These are phyloP conservation scores for Aspergillus sojae DNA, from an alignment of 2,329 filamentous ascomycete genomes.

Conservation along the genomic window DNA sequence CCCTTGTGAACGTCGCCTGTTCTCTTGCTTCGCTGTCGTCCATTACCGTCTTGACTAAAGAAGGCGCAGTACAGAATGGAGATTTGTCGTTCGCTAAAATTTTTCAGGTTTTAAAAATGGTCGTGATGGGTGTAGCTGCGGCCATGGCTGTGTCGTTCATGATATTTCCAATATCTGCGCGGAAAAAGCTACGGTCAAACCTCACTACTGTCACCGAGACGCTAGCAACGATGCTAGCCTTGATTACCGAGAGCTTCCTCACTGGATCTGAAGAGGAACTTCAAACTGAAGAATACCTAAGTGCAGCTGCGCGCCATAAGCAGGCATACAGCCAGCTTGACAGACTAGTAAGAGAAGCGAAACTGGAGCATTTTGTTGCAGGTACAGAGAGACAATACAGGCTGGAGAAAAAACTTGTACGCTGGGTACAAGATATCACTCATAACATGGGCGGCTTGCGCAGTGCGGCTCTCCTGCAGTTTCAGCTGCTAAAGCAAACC, in stretches of 20 bases:
- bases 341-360: conserved; percentile 80
- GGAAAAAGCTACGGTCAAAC: conserved; percentile 71
- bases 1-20: conserved; percentile 80
- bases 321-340: conserved; percentile 70
- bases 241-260: conserved; percentile 81
- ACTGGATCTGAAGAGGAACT: conserved; percentile 80
- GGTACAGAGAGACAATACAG: conserved; percentile 79
- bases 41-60: conserved; percentile 88
- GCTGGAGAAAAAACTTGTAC: conserved; percentile 76
- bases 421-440: conserved; percentile 80
- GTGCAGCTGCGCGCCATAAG: conserved; percentile 65
- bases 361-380: conserved; percentile 81
- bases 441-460: conserved; percentile 89
- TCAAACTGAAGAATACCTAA: conserved; percentile 64
- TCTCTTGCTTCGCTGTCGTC: conserved; percentile 86
- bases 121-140: conserved; percentile 73
- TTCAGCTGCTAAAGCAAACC: conserved; percentile 74
- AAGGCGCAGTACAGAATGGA: conserved; percentile 81
- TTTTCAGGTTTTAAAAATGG: conserved; percentile 78
- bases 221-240: conserved; percentile 77
- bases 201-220: conserved; percentile 74
- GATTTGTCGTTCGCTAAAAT: conserved; percentile 82
- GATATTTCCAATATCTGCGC: conserved; percentile 77
- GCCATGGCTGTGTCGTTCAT: conserved; percentile 75
- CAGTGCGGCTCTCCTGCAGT: conserved; percentile 87